Base-by-base conservation (phyloP, 2,329 filamentous ascomycete species). In the Emericellopsis cladophorae region DNA sequence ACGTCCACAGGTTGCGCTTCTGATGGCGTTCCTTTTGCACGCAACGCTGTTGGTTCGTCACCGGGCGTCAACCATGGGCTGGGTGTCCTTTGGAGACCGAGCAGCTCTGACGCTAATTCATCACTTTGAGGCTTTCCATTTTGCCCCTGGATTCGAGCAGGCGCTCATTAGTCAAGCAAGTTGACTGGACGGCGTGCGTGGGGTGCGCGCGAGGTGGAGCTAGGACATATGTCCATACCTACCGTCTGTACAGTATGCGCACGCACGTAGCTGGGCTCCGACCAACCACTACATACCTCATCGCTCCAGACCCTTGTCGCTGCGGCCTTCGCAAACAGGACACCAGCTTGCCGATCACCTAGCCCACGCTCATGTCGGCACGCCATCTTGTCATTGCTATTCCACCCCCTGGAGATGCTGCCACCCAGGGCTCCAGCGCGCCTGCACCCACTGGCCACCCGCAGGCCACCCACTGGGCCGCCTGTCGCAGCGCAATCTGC, bases 281-380 rank as follows among this genome's bases (percentile, higher is more conserved):
- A 16, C n/a, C 34, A 14, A 32, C 34, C 35, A 36, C 58, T 60
- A 56, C n/a, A n/a, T n/a, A n/a, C 57, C 57, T 59, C 58, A 58
- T 61, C 58, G 53, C 50, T 53, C 51, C 58, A 21, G 31, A 66
- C 63, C 66, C 61, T 63, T 58, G 60, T 59, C 60, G 51, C 61
- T 56, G 64, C 60, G 60, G 60, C 57, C 60, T 62, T 60, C 61
- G 61, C 57, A 57, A 64, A 65, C 61, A 62, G 66, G 66, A 69
- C 61, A 68, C 65, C 62, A 61, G 60, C 56, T 55, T 66, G 71
- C 65, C 69, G 70, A 74, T 74, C 70, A 62, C 58, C 65, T 61
- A 62, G 51, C 57, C 65, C 60, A 62, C 58, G 66, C 61, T 68
- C n/a, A n/a, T n/a, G n/a, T n/a, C 66, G 66, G 72, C 69, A 71